These are phyloP conservation scores for Suillus sp. DNA, from an alignment of 768 basidiomycete genomes.

Conservation along the genomic window DNA sequence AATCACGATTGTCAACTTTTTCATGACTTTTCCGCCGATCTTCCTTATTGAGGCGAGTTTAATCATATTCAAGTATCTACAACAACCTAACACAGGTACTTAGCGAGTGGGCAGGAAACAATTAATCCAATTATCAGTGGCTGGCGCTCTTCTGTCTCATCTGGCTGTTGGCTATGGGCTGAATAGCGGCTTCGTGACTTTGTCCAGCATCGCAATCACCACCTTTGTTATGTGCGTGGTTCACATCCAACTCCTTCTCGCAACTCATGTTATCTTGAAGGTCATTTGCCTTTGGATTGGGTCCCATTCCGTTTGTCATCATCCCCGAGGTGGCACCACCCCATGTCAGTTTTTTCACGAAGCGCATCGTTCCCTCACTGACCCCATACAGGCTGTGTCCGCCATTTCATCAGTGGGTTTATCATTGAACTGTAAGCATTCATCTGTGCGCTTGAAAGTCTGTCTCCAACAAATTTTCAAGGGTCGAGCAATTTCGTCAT, in stretches of 20 bases:
- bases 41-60: constrained; percentile 74
- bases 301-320: constrained; percentile 92
- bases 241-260: background rate
- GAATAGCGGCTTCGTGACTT: constrained; percentile 54
- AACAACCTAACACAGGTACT: constrained; percentile 10
- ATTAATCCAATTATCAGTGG: constrained; percentile 66
- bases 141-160: constrained; percentile 67
- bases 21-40: constrained; percentile 78
- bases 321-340: constrained; percentile 86
- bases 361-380: constrained; percentile 7
- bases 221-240: constrained; percentile 72
- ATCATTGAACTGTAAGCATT: constrained; percentile 64
- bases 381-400: constrained; percentile 63
- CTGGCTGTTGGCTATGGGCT: constrained; percentile 71
- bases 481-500: constrained; percentile 88
- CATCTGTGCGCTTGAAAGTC: constrained; percentile 3
- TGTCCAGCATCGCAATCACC: constrained; percentile 75
- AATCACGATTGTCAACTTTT: constrained; percentile 81
- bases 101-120: constrained; percentile 75
- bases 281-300: constrained; percentile 88
- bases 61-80: constrained; percentile 13
- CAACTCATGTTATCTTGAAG: constrained; percentile 37
- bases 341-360: constrained; percentile 51
- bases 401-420: constrained; percentile 75
- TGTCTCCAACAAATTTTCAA: constrained; percentile 26